phyloP scores from a whole-genome alignment of 768 basidiomycete genomes.

The Lentinula detonsa region DNA sequence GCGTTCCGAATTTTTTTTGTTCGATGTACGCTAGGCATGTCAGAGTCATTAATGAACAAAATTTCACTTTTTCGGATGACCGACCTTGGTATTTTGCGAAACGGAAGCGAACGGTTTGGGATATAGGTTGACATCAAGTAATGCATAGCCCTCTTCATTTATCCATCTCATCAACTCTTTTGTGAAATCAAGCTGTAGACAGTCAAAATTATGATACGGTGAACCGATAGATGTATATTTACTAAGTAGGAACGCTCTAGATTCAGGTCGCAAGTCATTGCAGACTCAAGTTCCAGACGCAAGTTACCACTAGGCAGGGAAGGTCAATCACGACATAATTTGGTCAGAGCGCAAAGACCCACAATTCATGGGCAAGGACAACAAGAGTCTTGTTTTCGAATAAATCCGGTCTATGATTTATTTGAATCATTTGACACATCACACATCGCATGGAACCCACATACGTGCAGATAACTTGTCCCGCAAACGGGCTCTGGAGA shows the following conservation, averaged over 20 bases:
- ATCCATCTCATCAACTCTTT: slow-evolving; percentile 79
- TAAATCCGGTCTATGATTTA: slow-evolving; percentile 58
- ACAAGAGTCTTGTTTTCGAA: slow-evolving; percentile 74
- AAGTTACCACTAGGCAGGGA: slow-evolving; percentile 68
- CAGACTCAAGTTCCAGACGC: slow-evolving; percentile 74
- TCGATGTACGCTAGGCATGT: slow-evolving; percentile 23
- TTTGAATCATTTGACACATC: not conserved
- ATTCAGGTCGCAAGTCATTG: slow-evolving; percentile 63
- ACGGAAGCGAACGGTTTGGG: slow-evolving; percentile 43
- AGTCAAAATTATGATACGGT: not conserved
- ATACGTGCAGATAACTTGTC: slow-evolving; percentile 89
- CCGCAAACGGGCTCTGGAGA: slow-evolving; percentile 66
- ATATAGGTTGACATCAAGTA: slow-evolving; percentile 86
- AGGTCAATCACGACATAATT: not conserved
- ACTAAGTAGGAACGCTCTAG: slow-evolving; percentile 85
- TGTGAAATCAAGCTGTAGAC: slow-evolving; percentile 73
- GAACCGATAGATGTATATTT: slow-evolving; percentile 10
- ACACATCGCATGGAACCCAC: slow-evolving; percentile 23
- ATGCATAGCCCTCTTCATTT: slow-evolving; percentile 52
- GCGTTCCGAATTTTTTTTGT: not conserved
- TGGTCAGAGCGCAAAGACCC: slow-evolving; percentile 22
- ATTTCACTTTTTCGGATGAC: not conserved
- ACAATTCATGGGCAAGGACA: slow-evolving; percentile 95
- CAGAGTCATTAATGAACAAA: not conserved
- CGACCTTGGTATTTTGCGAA: slow-evolving; percentile 23